Conservation (phyloP, 1,284 basidiomycete species). For the Apiotrichum domesticum region DNA sequence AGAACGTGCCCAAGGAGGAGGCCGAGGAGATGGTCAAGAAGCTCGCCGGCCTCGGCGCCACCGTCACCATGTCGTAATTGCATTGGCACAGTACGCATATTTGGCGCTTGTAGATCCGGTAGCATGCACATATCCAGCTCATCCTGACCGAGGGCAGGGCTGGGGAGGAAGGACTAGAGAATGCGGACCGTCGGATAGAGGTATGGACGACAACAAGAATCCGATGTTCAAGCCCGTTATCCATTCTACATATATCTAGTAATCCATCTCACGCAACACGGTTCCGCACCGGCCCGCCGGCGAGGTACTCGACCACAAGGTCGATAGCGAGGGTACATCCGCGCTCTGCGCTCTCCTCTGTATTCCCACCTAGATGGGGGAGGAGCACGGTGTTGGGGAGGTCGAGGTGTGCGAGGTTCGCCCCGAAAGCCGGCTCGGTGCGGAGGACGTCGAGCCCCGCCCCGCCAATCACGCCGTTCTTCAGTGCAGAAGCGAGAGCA, state of each 20-base stretch:
- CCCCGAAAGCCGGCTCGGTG: conserved; percentile 36
- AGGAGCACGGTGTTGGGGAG: conserved; percentile 32
- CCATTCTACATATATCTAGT: not conserved
- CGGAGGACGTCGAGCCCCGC: conserved; percentile 53
- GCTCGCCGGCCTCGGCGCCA: conserved; percentile 83
- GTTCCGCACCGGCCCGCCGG: conserved; percentile 29
- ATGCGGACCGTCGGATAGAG: too few species aligned
- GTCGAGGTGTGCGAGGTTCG: conserved; percentile 31
- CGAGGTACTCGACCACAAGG: conserved; percentile 35
- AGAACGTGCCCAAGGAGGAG: conserved; percentile 94
- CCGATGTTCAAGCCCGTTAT: too few species aligned
- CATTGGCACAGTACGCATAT: not conserved
- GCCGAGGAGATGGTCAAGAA: conserved; percentile 92
- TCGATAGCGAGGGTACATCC: conserved; percentile 37
- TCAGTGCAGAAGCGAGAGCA: conserved; percentile 48
- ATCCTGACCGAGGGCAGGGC: not conserved
- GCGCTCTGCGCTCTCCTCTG: conserved; percentile 26
- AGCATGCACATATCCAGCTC: conserved; percentile 21
- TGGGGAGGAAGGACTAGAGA: not conserved
- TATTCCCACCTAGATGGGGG: conserved; percentile 41
- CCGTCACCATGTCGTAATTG: conserved; percentile 58
- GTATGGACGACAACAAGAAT: too few species aligned
- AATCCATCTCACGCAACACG: conserved; percentile 25
- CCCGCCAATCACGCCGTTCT: conserved; percentile 45
- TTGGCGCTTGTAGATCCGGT: conserved; percentile 2